phyloP scores from a whole-genome alignment of 2,329 filamentous ascomycete species.

The Tympanopsis confertula region DNA sequence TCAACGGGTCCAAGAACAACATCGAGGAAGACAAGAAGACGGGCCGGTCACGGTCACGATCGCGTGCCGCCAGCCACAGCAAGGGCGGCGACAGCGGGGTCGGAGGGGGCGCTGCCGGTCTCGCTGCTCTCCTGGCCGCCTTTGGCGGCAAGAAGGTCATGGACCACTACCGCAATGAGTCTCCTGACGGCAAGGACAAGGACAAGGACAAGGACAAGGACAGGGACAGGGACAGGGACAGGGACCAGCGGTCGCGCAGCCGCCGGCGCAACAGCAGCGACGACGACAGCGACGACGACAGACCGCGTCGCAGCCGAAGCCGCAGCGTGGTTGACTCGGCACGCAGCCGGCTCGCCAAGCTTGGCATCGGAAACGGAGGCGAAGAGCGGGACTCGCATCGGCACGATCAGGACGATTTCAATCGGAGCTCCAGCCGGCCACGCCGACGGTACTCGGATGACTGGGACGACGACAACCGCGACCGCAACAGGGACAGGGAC shows the following conservation, averaged over 20 bases:
- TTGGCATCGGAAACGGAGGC: constrained; percentile 43
- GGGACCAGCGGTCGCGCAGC: not conserved
- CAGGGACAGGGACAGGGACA: not conserved
- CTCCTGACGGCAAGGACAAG: constrained; percentile 18
- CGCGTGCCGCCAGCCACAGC: constrained; percentile 45
- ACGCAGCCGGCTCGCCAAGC: constrained; percentile 47
- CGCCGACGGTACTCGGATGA: constrained; percentile 15
- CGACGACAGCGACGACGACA: not conserved
- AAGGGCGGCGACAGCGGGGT: constrained; percentile 13
- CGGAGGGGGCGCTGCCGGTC: constrained; percentile 43
- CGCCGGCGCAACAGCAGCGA: not conserved
- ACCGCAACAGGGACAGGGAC: constrained; percentile 16
- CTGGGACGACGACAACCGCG: constrained; percentile 21
- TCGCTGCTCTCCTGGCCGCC: constrained; percentile 49
- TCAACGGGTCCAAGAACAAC: constrained; percentile 65
- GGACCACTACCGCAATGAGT: constrained; percentile 25
- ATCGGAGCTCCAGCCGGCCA: constrained; percentile 9
- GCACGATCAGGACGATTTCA: constrained; percentile 2
- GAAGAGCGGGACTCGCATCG: constrained; percentile 16
- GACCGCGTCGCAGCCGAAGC: constrained; percentile 41
- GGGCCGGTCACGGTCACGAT: constrained; percentile 59
- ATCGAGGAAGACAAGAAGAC: constrained; percentile 48
- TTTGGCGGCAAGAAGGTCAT: constrained; percentile 49
- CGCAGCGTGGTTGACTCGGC: constrained; percentile 54
- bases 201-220: not conserved